Evolutionary conservation across 2,329 filamentous ascomycete species (phyloP), one percentile per base, ranked within the genome.

Genomic region (Sarocladium oryzae): DNA sequence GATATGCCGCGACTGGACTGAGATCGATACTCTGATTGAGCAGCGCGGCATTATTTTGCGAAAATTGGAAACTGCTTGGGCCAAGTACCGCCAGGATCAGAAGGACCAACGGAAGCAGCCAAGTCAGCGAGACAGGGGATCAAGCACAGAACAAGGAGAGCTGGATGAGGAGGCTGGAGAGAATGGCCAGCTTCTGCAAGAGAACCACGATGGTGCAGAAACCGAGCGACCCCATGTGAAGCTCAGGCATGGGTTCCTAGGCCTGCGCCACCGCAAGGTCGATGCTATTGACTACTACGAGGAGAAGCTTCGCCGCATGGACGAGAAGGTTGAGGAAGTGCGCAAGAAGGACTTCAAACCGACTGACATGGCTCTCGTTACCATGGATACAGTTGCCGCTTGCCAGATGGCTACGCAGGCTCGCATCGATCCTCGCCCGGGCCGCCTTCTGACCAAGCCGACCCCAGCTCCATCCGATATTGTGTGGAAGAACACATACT

Each of bases 321-420:
- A 99, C 57, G 86, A 88, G 46, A 78, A 84, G 57, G 89, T 99
- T 49, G 67, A 70, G 7, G 69, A 69, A 7, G 81, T 89, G 10
- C 82, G 93, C 24, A 81, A 82, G 60, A 88, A 88, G 65, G 78
- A 86, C 3, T 97, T 90, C 60, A 72, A 78, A 5, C 77, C 93
- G 0, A 91, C 85, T 1, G 86, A 92, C 46, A 78, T 95, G 54
- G 95, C 95, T 1, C 96, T 99, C 66, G 88, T 99, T 35, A 97
- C 93, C 0, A 95, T 99, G 89, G 89, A 96, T 70, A 93, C 89
- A 3, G 93, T 96, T 48, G 88, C 91, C 13, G 86, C 91, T 28
- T 85, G 82, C 58, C 93, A 99, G 71, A 96, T 97, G 90, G 89
- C 91, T 21, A 89, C 96, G 38, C 93, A 99, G 68, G 91, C 93